Evolutionary conservation across 2,329 filamentous ascomycete genomes (phyloP), one percentile per base, ranked within the genome.

Genomic region (Pseudogymnoascus sp.): DNA sequence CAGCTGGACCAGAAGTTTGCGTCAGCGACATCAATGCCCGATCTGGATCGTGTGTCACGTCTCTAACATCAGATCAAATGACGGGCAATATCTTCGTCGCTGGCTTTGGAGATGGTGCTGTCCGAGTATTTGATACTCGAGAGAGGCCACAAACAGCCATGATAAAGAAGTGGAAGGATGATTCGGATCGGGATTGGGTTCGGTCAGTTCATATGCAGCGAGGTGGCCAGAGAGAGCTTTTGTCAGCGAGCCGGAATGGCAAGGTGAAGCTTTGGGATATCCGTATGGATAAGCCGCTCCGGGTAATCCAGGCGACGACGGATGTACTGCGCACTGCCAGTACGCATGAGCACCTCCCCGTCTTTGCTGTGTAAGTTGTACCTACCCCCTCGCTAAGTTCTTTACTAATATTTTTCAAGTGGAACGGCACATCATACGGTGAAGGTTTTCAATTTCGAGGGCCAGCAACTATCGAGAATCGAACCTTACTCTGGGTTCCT

Each of bases 261-360:
- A 95, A 95, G 73, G 90, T 99, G 67, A 93, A 91, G 74, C 81
- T 99, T 14, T 99, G 95, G 95, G 95, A 99, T 75, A 91, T 99
- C 61, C 86, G 95, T 60, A 91, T 91, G 86, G 89, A 95, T 67
- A 82, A 83, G 68, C 87, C 89, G 4, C 80, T 96, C 61, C 86
- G 87, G 65, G 86, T 86, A 1, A 88, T 93, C 71, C 82, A 86
- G 72, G 86, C 89, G 5, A 93, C 90, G 2, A 86, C 83, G 65
- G 87, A 93, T 70, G 89, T 88, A 7, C 81, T 96, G 66, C 86
- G 92, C 63, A 96, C 91, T 16, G 83, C 96, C 64, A 95, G 90
- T 74, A 93, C 95, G 45, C 95, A 99, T 75, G 95, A 99, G 76
- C 95, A 99, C 76, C 85, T 96, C 62, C 95, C 95, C 26, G 93